phyloP scores from a whole-genome alignment of 225 moss, liverwort and hornwort species.

The Pseudisothecium myosuroides region DNA sequence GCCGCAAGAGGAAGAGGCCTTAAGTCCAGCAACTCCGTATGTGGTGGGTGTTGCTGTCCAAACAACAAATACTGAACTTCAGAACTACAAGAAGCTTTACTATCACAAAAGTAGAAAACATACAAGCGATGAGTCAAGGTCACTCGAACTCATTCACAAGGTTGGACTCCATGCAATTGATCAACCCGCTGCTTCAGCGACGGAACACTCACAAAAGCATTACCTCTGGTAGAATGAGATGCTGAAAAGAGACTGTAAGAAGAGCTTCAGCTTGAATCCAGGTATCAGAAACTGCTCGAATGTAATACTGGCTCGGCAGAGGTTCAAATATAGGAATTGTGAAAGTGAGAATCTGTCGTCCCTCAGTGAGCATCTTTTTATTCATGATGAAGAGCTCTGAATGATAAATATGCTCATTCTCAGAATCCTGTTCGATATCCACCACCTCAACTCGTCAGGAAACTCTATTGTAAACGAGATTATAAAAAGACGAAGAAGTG shows the following conservation, averaged over 20 bases:
- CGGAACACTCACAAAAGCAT: background rate
- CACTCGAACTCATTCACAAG: background rate
- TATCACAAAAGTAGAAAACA: background rate
- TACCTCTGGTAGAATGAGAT: conserved; percentile 98
- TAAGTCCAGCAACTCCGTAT: conserved; percentile 92
- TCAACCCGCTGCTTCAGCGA: background rate
- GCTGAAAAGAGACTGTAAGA: conserved; percentile 81
- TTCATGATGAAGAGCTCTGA: conserved; percentile 84
- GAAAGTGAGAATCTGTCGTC: conserved; percentile 73
- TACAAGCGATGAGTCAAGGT: background rate
- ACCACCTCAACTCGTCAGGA: conserved; percentile 14
- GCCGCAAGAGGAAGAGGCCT: conserved; percentile 72
- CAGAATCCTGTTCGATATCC: conserved; percentile 70
- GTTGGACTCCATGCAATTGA: background rate
- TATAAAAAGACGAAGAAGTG: background rate
- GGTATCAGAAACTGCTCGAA: conserved; percentile 89
- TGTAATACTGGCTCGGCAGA: conserved; percentile 88
- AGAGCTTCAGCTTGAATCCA: conserved; percentile 88
- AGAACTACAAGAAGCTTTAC: background rate
- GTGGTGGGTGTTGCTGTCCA: conserved; percentile 78
- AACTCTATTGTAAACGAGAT: background rate
- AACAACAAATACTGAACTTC: background rate
- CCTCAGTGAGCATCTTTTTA: conserved; percentile 82
- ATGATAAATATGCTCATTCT: conserved; percentile 98
- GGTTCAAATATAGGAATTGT: conserved; percentile 99